phyloP scores from a whole-genome alignment of 257 asterid genomes.

The Fraxinus excelsior region DNA sequence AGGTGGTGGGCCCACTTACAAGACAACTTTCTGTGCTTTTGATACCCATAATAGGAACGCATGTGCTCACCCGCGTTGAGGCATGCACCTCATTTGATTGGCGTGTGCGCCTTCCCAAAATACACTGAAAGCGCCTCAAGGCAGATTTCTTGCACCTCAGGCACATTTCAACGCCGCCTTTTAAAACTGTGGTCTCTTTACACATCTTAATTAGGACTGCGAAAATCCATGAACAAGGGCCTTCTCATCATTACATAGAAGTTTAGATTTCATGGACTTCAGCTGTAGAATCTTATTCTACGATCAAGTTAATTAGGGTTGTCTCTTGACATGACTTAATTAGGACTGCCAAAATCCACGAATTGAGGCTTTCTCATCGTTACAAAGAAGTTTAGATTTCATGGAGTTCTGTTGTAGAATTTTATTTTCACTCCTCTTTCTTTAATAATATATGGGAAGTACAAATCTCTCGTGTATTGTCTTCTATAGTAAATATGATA shows the following conservation, averaged over 20 bases:
- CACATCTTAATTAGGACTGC: not conserved
- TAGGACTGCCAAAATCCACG: not conserved
- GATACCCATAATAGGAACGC: not conserved
- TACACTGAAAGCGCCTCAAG: not conserved
- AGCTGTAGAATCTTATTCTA: too few relatives aligned
- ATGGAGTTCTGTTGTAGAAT: not conserved
- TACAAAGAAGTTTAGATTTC: not conserved
- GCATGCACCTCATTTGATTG: too few relatives aligned
- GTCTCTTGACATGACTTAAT: too few relatives aligned
- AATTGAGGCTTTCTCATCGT: not conserved
- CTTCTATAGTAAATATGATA: too few relatives aligned
- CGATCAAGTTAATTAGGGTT: not conserved
- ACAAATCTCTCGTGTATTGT: not conserved
- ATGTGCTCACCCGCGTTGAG: too few relatives aligned
- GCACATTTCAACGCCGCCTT: too few relatives aligned
- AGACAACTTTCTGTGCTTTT: not conserved
- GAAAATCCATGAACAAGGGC: not conserved
- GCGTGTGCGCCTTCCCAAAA: not conserved
- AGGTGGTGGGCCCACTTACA: not conserved
- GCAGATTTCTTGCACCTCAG: not conserved
- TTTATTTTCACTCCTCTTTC: not conserved
- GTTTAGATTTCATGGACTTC: too few relatives aligned
- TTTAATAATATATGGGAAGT: not conserved
- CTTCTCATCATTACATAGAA: too few relatives aligned
- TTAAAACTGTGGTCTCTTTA: too few relatives aligned